Base-by-base conservation (phyloP, 1,284 basidiomycete species). In the Leccinum colubrinum region DNA sequence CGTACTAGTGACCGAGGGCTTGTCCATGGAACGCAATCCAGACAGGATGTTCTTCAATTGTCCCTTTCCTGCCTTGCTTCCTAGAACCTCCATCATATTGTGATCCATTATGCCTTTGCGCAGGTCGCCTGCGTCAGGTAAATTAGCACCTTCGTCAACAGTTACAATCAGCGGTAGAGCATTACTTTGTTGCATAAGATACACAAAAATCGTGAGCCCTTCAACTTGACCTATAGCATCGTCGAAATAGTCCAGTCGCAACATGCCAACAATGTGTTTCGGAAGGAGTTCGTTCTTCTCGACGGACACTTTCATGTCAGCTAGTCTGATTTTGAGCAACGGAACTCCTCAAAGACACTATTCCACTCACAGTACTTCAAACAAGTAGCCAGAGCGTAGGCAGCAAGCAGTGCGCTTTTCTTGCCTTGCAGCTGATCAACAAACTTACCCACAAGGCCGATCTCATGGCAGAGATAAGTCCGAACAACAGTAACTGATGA, bases 111-210 rank as follows among this genome's bases (percentile, higher is more conserved):
- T 53, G 30, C 55, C 61, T 20, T 59, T 20, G 20, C 71, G 60
- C 15, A 71, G 12, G 14, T 62, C 46, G 4, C 15, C 72, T 74
- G 15, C 20, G 0, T 27, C 60, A 41, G 6, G 51, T 12, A 2
- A 30, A 25, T 50, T 3, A 66, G 56, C 2, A 17, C 20, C 20
- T 20, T 20, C 20, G 20, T 20, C 20, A 20, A 20, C 20, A 20
- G 20, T 20, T 20, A 22, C 2, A 14, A 25, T 22, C 9, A 41
- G 17, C 1, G 8, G 1, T 22, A 14, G 7, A 20, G 12, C 46
- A 17, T 62, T 63, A 71, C 69, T 60, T 2, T 67, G 12, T 39
- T 59, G 37, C 58, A 67, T 67, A 2, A 66, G 25, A 0, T 63
- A 27, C 0, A 20, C 35, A 15, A 66, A 67, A n/a, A 65, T 59